These are phyloP conservation scores for Tillandsia fasciculata DNA, from an alignment of 176 grass and related monocot species.

Conservation along the genomic window DNA sequence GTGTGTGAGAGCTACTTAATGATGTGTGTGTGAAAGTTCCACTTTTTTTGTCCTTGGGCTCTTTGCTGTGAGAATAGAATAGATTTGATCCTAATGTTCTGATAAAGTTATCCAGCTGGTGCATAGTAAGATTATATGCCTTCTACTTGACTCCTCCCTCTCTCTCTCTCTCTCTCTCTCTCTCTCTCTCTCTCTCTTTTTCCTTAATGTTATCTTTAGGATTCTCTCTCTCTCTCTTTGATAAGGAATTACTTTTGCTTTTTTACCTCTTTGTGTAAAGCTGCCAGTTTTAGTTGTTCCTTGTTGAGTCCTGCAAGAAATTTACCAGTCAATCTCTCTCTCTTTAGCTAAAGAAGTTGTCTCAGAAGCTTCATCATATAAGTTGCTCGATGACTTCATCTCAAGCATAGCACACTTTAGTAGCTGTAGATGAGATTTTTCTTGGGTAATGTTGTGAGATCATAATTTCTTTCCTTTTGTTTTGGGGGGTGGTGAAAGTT, in stretches of 20 bases:
- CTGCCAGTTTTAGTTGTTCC: constrained; percentile 38
- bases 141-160: constrained; percentile 30
- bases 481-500: constrained; percentile 22
- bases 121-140: constrained; percentile 35
- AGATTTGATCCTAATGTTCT: constrained; percentile 35
- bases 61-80: constrained; percentile 22
- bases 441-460: too few species aligned
- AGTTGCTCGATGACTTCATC: neutral
- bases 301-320: constrained; percentile 49
- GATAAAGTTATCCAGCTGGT: constrained; percentile 44
- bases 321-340: constrained; percentile 27
- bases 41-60: constrained; percentile 35
- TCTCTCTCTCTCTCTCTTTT: constrained; percentile 22
- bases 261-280: constrained; percentile 55
- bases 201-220: constrained; percentile 29
- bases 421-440: neutral
- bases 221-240: constrained; percentile 32
- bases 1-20: constrained; percentile 30
- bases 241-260: constrained; percentile 48
- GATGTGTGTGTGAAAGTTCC: constrained; percentile 53
- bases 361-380: constrained; percentile 25
- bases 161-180: constrained; percentile 25
- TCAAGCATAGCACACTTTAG: neutral
- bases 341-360: constrained; percentile 22
- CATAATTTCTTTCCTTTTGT: constrained; percentile 11